phyloP scores from a whole-genome alignment of 1,284 basidiomycete species.

The Meira miltonrushii region DNA sequence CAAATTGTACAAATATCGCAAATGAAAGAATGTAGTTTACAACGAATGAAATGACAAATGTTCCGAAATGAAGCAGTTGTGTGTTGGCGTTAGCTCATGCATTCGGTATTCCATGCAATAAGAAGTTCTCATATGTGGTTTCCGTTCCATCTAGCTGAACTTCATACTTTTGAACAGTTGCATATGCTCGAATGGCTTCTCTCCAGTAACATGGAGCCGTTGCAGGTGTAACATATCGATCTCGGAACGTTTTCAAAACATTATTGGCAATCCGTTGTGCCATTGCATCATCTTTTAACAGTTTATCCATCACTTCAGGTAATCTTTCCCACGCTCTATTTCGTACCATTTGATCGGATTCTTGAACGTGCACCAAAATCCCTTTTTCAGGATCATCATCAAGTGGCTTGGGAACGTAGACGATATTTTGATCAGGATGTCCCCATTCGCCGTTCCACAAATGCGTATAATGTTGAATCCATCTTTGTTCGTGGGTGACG shows the following conservation, averaged over 20 bases:
- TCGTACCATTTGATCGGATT: constrained; percentile 5
- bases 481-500: constrained; percentile 41
- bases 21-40: too few species aligned
- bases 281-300: constrained; percentile 28
- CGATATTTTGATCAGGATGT: constrained; percentile 48
- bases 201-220: constrained; percentile 42
- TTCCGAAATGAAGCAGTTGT: too few species aligned
- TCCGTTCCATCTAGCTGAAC: constrained; percentile 36
- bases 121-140: constrained; percentile 39
- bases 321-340: constrained; percentile 38
- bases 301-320: constrained; percentile 39
- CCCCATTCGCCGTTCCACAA: constrained; percentile 38
- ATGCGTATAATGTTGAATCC: constrained; percentile 48
- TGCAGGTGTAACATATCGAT: constrained; percentile 36
- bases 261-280: constrained; percentile 43
- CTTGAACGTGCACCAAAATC: constrained; percentile 26
- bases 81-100: background rate
- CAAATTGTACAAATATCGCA: too few species aligned
- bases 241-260: constrained; percentile 39
- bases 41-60: too few species aligned
- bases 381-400: constrained; percentile 13
- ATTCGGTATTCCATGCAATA: constrained; percentile 23
- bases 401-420: constrained; percentile 33
- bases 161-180: constrained; percentile 23
- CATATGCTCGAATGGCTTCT: constrained; percentile 29